Conservation (phyloP, 805 yeast genomes). For the Suhomyces kilbournensis region DNA sequence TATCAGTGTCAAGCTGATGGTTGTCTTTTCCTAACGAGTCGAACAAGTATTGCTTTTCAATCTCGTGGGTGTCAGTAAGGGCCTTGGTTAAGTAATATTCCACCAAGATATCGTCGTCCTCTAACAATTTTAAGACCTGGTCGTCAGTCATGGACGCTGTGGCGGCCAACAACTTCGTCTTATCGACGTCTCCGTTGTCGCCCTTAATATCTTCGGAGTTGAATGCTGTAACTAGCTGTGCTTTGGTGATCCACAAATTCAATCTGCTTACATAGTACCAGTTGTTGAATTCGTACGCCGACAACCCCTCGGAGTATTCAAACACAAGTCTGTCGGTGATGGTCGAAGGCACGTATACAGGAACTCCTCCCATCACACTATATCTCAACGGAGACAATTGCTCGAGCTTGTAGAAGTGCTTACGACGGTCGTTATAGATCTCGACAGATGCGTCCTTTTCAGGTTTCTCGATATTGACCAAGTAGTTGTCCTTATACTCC, state of each 20-base stretch:
- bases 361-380: conserved; percentile 16
- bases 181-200: conserved; percentile 9
- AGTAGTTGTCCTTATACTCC: conserved; percentile 12
- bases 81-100: conserved; percentile 21
- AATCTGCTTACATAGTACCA: conserved; percentile 18
- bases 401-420: conserved; percentile 15
- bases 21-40: conserved; percentile 6
- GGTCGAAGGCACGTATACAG: conserved; percentile 14
- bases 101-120: conserved; percentile 17
- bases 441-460: conserved; percentile 8
- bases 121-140: conserved; percentile 18
- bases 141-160: conserved; percentile 24
- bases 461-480: conserved; percentile 9
- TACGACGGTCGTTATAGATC: conserved; percentile 17
- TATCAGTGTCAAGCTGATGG: conserved; percentile 1
- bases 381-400: conserved; percentile 19
- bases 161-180: conserved; percentile 10
- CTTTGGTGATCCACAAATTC: conserved; percentile 17
- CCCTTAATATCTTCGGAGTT: conserved; percentile 2
- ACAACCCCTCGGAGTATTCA: conserved; percentile 17
- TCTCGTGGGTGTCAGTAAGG: conserved; percentile 16
- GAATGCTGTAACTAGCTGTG: conserved; percentile 6
- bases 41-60: conserved; percentile 18
- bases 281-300: conserved; percentile 10
- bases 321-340: conserved; percentile 15